Conservation (phyloP, 371 early-diverging fungal genomes). For the Mortierella sp. region DNA sequence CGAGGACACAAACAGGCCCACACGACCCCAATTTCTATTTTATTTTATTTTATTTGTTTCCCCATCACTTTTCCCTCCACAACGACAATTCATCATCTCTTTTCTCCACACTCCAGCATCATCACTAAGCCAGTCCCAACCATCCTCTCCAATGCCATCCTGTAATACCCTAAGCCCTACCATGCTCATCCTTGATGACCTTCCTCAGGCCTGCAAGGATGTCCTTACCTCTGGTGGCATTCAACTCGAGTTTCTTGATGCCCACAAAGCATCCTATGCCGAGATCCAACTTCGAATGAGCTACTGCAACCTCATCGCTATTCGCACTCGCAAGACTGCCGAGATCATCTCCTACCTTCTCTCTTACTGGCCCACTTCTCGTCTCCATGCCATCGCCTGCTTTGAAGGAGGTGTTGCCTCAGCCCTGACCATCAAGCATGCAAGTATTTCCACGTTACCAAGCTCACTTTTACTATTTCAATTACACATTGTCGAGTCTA, state of each 20-base stretch:
- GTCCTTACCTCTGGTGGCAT: conserved; percentile 46
- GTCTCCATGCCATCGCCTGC: conserved; percentile 55
- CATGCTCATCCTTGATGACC: conserved; percentile 58
- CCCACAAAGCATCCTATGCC: conserved; percentile 55
- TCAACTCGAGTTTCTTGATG: conserved; percentile 54
- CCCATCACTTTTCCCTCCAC: conserved; percentile 20
- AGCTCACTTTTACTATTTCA: neutral
- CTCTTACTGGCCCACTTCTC: conserved; percentile 56
- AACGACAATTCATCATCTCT: conserved; percentile 1
- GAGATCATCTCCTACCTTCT: conserved; percentile 58
- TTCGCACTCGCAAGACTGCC: conserved; percentile 54
- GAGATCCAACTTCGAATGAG: conserved; percentile 56
- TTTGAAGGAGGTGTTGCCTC: conserved; percentile 55
- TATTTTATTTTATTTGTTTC: neutral
- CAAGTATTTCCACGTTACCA: conserved; percentile 10
- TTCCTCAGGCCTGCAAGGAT: conserved; percentile 53
- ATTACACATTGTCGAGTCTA: neutral
- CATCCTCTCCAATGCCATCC: conserved; percentile 20
- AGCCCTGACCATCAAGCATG: conserved; percentile 53
- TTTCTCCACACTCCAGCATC: neutral
- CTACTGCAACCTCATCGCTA: conserved; percentile 57
- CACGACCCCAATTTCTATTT: conserved; percentile 2
- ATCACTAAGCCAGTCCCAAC: neutral
- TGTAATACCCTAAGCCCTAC: conserved; percentile 33
- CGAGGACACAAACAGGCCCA: no score